A percentile compares a stretch with the other conserved stretches of the same genome.
Conservation (phyloP, 768 basidiomycete genomes). For the Phylloporus arenicola region DNA sequence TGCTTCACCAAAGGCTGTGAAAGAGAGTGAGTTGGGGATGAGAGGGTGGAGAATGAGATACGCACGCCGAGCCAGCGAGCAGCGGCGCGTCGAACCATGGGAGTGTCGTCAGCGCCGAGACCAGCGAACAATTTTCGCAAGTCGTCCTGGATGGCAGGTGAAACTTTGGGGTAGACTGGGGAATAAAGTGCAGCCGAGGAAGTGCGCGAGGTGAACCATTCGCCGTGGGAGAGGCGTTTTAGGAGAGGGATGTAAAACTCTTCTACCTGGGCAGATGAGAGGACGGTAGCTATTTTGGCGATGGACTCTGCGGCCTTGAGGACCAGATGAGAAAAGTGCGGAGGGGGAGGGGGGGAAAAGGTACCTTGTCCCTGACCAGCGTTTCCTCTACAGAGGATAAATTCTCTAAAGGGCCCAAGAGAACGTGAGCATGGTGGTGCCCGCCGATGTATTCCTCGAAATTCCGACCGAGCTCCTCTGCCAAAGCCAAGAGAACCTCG, state of each 20-base stretch:
- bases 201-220: slow-evolving; percentile 98
- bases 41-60: slow-evolving; percentile 13
- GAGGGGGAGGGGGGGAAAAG: slow-evolving; percentile 6
- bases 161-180: slow-evolving; percentile 80
- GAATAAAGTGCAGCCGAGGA: slow-evolving; percentile 93
- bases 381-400: slow-evolving; percentile 97
- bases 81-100: slow-evolving; percentile 95
- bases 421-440: slow-evolving; percentile 73
- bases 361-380: slow-evolving; percentile 93
- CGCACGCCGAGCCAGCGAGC: slow-evolving; percentile 94
- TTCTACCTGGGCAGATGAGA: slow-evolving; percentile 79
- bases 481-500: slow-evolving; percentile 91
- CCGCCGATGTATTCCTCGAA: slow-evolving; percentile 97
- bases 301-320: slow-evolving; percentile 91
- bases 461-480: slow-evolving; percentile 87
- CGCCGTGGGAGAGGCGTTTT: slow-evolving; percentile 82
- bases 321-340: slow-evolving; percentile 6
- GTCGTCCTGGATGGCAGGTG: slow-evolving; percentile 73
- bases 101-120: slow-evolving; percentile 90
- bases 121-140: slow-evolving; percentile 78
- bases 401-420: slow-evolving; percentile 91
- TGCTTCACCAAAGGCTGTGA: slow-evolving; percentile 71
- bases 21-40: slow-evolving; percentile 10
- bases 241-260: slow-evolving; percentile 88
- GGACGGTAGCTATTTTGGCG: slow-evolving; percentile 75